These are phyloP conservation scores for Proliferodiscus dingleyae DNA, from an alignment of 2,329 filamentous ascomycete species.

Conservation along the genomic window DNA sequence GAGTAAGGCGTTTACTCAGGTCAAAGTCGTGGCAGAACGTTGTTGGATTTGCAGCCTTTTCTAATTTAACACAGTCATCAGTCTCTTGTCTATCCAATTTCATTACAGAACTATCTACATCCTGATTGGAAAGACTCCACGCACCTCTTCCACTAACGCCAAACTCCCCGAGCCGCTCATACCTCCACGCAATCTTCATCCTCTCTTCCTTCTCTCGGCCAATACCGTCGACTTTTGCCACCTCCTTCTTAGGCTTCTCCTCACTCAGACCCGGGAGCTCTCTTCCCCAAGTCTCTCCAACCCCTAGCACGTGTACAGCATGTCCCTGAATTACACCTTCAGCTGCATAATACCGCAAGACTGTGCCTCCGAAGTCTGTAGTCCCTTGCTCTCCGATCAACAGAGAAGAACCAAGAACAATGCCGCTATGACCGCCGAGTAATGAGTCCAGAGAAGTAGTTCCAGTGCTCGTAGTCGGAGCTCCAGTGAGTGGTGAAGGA, in stretches of 20 bases:
- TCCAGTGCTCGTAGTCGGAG: slow-evolving; percentile 85
- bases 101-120: slow-evolving; percentile 49
- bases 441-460: slow-evolving; percentile 79
- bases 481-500: slow-evolving; percentile 83
- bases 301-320: slow-evolving; percentile 77
- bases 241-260: slow-evolving; percentile 35
- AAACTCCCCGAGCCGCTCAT: slow-evolving; percentile 75
- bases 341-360: slow-evolving; percentile 85
- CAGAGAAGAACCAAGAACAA: slow-evolving; percentile 75
- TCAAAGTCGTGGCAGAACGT: slow-evolving; percentile 71
- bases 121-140: slow-evolving; percentile 16
- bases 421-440: slow-evolving; percentile 78
- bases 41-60: slow-evolving; percentile 7
- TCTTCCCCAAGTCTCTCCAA: slow-evolving; percentile 73
- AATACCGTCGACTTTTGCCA: background rate
- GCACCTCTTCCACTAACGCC: slow-evolving; percentile 43
- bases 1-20: slow-evolving; percentile 59
- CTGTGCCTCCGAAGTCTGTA: slow-evolving; percentile 83
- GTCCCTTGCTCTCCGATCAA: slow-evolving; percentile 86
- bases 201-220: slow-evolving; percentile 52
- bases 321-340: slow-evolving; percentile 92
- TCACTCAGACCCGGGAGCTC: slow-evolving; percentile 69
- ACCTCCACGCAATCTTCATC: slow-evolving; percentile 99
- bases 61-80: slow-evolving; percentile 10
- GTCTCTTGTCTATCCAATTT: slow-evolving; percentile 20